Percentiles rank a stretch among this genome's conserved stretches.
phyloP scores from a whole-genome alignment of 371 early-diverging fungal species.

The Mucor plumbeus region DNA sequence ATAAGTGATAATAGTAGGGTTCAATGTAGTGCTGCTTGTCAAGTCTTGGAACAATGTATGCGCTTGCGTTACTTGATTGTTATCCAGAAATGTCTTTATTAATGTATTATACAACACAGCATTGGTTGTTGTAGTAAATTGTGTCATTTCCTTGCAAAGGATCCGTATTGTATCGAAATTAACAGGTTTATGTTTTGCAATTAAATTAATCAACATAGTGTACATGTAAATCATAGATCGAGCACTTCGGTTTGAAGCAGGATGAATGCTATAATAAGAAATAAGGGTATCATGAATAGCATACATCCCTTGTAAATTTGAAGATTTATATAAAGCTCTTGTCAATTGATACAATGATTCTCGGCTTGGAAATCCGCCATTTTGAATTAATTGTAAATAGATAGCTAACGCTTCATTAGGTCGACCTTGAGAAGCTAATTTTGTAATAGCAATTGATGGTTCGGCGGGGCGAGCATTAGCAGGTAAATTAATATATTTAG shows the following conservation, averaged over 20 bases:
- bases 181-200: slow-evolving; percentile 19
- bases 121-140: neutral
- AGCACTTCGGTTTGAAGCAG: neutral
- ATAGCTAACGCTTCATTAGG: slow-evolving; percentile 22
- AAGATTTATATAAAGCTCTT: slow-evolving; percentile 16
- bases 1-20: slow-evolving; percentile 23
- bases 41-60: slow-evolving; percentile 5
- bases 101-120: slow-evolving; percentile 28
- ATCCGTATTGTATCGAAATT: slow-evolving; percentile 21
- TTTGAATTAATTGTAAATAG: slow-evolving; percentile 20
- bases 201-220: slow-evolving; percentile 34
- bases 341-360: slow-evolving; percentile 30
- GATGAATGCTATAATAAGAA: slow-evolving; percentile 7
- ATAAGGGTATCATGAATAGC: slow-evolving; percentile 29
- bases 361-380: slow-evolving; percentile 26
- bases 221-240: slow-evolving; percentile 26
- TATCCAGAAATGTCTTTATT: slow-evolving; percentile 21
- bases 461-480: slow-evolving; percentile 19
- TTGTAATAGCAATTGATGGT: slow-evolving; percentile 27
- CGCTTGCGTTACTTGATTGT: slow-evolving; percentile 12
- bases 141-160: slow-evolving; percentile 24
- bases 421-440: slow-evolving; percentile 21
- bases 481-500: slow-evolving; percentile 1
- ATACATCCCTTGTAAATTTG: slow-evolving; percentile 25
- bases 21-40: neutral